Evolutionary conservation across 305 asterid genomes (phyloP).

Genomic region (Fraxinus sp.): DNA sequence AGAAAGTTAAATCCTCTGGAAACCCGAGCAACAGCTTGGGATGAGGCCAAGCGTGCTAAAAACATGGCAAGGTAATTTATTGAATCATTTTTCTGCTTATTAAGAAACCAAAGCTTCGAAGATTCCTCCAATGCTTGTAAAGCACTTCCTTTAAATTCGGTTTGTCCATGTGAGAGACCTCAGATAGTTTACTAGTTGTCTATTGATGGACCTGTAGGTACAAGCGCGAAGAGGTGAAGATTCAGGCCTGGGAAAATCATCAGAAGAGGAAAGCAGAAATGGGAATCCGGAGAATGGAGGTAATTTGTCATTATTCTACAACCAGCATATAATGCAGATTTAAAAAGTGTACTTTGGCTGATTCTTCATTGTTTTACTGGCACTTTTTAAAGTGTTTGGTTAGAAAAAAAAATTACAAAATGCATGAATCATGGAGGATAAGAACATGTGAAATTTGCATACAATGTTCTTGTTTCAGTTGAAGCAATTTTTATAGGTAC

Average conservation of each 20-base stretch:
- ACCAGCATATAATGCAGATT: neutral
- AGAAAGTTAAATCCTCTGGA: slow-evolving; percentile 60
- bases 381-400: neutral
- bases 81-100: neutral
- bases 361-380: neutral
- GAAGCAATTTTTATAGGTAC: neutral
- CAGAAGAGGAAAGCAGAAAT: slow-evolving; percentile 74
- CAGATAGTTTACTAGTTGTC: neutral
- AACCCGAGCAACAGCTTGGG: slow-evolving; percentile 91
- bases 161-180: neutral
- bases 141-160: neutral
- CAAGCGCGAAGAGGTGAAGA: slow-evolving; percentile 80
- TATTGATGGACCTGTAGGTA: slow-evolving; percentile 39
- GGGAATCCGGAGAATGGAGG: slow-evolving; percentile 78
- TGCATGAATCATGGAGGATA: neutral
- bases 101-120: neutral
- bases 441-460: neutral
- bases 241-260: slow-evolving; percentile 90
- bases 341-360: neutral
- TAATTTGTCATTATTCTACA: slow-evolving; percentile 19
- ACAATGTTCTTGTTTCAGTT: neutral
- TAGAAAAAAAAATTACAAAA: neutral
- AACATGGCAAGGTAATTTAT: slow-evolving; percentile 70
- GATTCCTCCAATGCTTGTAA: neutral
- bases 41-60: slow-evolving; percentile 87